Percentiles rank a stretch among this genome's conserved stretches.
Evolutionary conservation across 1,139 yeast genomes (phyloP).

Genomic region (Keqinozyma sinolaborantium): DNA sequence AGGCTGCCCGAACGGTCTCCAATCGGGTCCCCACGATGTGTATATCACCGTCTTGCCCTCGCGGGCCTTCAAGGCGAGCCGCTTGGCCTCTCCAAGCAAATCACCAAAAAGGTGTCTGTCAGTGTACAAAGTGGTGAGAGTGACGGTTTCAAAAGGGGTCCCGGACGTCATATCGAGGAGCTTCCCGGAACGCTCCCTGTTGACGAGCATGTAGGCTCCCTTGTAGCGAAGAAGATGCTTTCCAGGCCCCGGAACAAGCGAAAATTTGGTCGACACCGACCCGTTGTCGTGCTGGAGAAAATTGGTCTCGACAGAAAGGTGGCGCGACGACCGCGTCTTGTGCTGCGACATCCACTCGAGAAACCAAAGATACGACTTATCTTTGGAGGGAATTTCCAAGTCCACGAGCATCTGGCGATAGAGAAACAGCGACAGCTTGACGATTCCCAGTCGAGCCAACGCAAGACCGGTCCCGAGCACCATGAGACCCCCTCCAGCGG

Average conservation of each 20-base stretch:
- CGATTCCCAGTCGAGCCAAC: constrained; percentile 65
- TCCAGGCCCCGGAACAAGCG: constrained; percentile 98
- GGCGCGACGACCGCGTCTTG: constrained; percentile 71
- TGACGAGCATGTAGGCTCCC: constrained; percentile 86
- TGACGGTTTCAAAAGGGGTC: constrained; percentile 93
- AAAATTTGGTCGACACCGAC: constrained; percentile 79
- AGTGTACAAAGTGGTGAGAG: constrained; percentile 81
- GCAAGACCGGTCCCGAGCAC: constrained; percentile 86
- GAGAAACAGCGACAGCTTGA: constrained; percentile 60
- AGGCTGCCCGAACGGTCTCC: constrained; percentile 98
- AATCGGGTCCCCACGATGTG: constrained; percentile 97
- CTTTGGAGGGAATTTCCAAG: constrained; percentile 89
- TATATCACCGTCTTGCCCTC: constrained; percentile 94
- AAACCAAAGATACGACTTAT: constrained; percentile 92
- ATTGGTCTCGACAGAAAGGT: constrained; percentile 85
- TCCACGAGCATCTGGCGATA: constrained; percentile 88
- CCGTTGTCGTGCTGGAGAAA: constrained; percentile 93
- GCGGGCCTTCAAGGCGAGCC: constrained; percentile 73
- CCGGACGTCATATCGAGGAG: constrained; percentile 88
- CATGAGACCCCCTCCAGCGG: constrained; percentile 98
- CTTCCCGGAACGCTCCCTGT: constrained; percentile 86
- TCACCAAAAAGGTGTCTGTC: constrained; percentile 71
- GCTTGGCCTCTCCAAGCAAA: constrained; percentile 81
- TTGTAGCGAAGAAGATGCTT: constrained; percentile 81
- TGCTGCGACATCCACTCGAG: constrained; percentile 94